Evolutionary conservation across 164 flowering plant species (phyloP).

Genomic region (Paratinospora sagittata): DNA sequence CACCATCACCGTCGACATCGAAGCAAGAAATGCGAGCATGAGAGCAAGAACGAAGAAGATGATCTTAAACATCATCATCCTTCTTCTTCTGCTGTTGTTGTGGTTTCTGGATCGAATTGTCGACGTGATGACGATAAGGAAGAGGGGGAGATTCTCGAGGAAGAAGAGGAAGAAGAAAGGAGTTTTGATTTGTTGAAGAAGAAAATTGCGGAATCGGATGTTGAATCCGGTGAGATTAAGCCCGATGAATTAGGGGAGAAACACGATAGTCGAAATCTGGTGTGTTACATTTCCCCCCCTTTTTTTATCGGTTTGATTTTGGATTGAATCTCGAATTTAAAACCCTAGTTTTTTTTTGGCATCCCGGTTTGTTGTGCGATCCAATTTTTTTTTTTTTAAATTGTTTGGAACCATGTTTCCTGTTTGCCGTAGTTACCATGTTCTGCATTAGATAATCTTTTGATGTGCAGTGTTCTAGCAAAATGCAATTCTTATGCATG

Average conservation of each 20-base stretch:
- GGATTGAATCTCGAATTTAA: not conserved
- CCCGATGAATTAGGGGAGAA: constrained; percentile 17
- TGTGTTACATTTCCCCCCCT: constrained; percentile 22
- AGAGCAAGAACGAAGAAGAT: constrained; percentile 15
- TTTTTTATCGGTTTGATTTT: not conserved
- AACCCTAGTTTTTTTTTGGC: too few relatives aligned
- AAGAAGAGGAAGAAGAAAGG: constrained; percentile 57
- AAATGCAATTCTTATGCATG: not conserved
- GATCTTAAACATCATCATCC: constrained; percentile 6
- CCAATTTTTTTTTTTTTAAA: not conserved
- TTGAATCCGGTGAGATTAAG: constrained; percentile 45
- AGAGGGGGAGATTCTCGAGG: constrained; percentile 95
- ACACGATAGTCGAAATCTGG: constrained; percentile 25
- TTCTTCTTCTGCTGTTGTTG: constrained; percentile 5
- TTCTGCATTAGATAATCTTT: not conserved
- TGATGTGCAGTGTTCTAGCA: not conserved
- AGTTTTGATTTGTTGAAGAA: constrained; percentile 15
- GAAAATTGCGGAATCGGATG: constrained; percentile 30
- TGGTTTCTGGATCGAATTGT: constrained; percentile 4
- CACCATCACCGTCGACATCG: constrained; percentile 45
- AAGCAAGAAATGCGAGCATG: constrained; percentile 40
- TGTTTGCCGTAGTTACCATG: not conserved
- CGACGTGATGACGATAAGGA: constrained; percentile 64
- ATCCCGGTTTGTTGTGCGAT: not conserved
- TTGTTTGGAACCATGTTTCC: too few relatives aligned